These are phyloP conservation scores for Neopestalotiopsis sp. DNA, from an alignment of 2,329 filamentous ascomycete genomes.

Conservation along the genomic window DNA sequence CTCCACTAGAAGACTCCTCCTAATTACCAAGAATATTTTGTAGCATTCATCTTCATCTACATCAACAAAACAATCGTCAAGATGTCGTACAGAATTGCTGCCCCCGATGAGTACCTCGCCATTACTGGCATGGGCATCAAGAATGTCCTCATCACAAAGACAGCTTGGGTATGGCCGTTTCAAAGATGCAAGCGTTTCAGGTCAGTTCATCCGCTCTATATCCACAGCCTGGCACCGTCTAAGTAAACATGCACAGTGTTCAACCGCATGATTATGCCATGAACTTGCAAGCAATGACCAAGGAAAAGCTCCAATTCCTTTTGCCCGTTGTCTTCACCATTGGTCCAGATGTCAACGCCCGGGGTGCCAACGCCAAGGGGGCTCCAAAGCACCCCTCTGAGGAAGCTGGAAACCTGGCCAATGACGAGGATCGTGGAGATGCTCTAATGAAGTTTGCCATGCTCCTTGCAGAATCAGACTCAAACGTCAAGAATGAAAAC, in stretches of 20 bases:
- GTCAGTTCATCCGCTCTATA: not conserved
- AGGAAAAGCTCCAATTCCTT: conserved; percentile 83
- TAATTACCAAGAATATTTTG: not conserved
- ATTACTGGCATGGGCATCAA: conserved; percentile 80
- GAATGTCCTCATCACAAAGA: conserved; percentile 79
- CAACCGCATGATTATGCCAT: conserved; percentile 84
- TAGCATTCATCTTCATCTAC: not conserved
- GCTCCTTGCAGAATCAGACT: conserved; percentile 70
- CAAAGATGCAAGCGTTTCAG: conserved; percentile 66
- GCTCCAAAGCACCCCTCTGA: conserved; percentile 22
- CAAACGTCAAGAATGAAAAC: conserved; percentile 41
- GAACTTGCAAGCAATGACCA: conserved; percentile 85
- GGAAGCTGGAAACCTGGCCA: conserved; percentile 30
- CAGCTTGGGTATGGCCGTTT: conserved; percentile 73
- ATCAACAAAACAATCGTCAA: conserved; percentile 30
- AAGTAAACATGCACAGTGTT: conserved; percentile 53
- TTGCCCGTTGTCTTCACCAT: conserved; percentile 87
- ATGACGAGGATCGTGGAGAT: conserved; percentile 58
- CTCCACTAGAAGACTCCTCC: not conserved
- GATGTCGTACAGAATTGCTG: conserved; percentile 72
- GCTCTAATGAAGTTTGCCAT: conserved; percentile 83
- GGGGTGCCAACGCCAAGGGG: conserved; percentile 50
- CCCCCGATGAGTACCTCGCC: conserved; percentile 85
- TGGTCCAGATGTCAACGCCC: conserved; percentile 74
- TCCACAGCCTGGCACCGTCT: not conserved